Evolutionary conservation across 2,329 filamentous ascomycete genomes (phyloP), one percentile per base, ranked within the genome.

Genomic region (Ceratocystis alfenasii): DNA sequence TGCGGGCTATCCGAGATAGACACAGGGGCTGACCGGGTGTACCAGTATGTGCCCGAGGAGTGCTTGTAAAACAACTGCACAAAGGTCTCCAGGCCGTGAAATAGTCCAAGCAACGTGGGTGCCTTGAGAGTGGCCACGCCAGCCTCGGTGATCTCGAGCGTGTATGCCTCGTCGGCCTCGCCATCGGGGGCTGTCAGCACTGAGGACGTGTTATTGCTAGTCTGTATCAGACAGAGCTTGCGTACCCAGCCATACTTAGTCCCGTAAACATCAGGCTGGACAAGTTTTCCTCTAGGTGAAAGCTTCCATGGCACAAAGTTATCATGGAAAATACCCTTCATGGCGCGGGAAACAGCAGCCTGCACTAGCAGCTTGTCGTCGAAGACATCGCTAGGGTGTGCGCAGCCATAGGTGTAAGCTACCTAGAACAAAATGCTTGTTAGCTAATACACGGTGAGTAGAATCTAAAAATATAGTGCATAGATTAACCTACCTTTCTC

Each of bases 271-370:
- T 68, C 70, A 0, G 90, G 89, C 74, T 93, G 88, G 69, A 84
- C 87, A 50, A 82, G 72, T 65, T 81, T 80, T 70, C 85, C 80
- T 44, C 87, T 82, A 28, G 82, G 79, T 69, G 87, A 81, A 65
- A 94, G 82, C 76, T 87, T 90, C 89, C 89, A 94, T 0, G 90
- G 89, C 17, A 90, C 81, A 68, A 92, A 85, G 70, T 83, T 84
- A 67, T 86, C 77, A 30, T 81, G 75, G 74, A 91, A 88, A 66
- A 93, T 83, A 66, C 80, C 82, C 28, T 80, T 74, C 69, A 86
- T 77, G 8, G 87, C 80, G 60, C 87, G 81, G n/a, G 79, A 78
- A 22, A 87, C 76, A 36, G 78, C 84, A 30, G 76, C 79, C 70
- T 79, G 76, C 62, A 87, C 81, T 30, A 87, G 78, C 20, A 81